Conservation (phyloP, 1,139 yeast species). For the Yamadazyma songkhlaensis region DNA sequence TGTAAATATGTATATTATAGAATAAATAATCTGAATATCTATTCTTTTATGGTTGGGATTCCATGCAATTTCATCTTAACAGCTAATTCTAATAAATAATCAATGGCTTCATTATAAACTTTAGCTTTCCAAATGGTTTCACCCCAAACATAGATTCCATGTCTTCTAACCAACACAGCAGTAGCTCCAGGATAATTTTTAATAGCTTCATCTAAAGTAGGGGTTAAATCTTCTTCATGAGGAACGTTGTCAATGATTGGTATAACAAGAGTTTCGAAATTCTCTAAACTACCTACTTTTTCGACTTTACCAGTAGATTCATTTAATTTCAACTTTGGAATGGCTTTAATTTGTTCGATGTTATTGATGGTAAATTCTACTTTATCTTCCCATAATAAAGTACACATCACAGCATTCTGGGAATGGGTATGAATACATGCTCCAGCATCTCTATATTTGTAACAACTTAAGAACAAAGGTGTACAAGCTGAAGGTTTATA, state of each 20-base stretch:
- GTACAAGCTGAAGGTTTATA: conserved; percentile 93
- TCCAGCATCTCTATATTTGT: conserved; percentile 71
- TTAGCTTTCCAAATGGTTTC: conserved; percentile 91
- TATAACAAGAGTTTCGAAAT: conserved; percentile 70
- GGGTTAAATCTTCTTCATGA: conserved; percentile 82
- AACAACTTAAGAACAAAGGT: conserved; percentile 80
- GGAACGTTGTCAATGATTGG: conserved; percentile 93
- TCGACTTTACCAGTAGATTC: conserved; percentile 44
- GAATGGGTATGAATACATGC: conserved; percentile 97
- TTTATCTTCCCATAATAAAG: conserved; percentile 61
- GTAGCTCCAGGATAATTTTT: conserved; percentile 68
- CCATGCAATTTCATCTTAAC: conserved; percentile 71
- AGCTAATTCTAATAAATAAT: conserved; percentile 81
- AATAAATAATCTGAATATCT: conserved; percentile 7
- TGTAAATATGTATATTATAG: conserved; percentile 5
- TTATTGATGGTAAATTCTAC: conserved; percentile 69
- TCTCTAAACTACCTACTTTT: conserved; percentile 65
- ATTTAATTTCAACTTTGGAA: conserved; percentile 51
- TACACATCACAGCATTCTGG: conserved; percentile 79
- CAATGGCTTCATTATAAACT: conserved; percentile 89
- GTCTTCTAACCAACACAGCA: conserved; percentile 88
- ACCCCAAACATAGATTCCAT: conserved; percentile 96
- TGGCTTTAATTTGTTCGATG: conserved; percentile 90
- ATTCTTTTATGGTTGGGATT: conserved; percentile 44
- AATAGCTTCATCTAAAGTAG: conserved; percentile 61